Conservation (phyloP, 164 flowering plant species). For the Magnolia sinica region DNA sequence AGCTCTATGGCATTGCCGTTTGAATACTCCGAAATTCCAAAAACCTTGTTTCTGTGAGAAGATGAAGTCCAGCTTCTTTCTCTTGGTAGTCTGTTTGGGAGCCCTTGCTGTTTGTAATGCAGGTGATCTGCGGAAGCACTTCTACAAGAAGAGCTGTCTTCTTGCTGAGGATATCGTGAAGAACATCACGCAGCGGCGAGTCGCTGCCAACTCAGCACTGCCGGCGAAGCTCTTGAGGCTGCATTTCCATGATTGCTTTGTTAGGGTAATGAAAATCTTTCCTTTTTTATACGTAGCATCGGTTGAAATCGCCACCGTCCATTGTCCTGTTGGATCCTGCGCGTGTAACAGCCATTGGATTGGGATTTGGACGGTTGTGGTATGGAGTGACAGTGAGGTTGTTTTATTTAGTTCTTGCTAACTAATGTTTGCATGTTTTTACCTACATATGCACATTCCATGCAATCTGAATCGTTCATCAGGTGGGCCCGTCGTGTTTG, state of each 20-base stretch:
- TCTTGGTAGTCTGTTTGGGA: conserved; percentile 1
- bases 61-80: conserved; percentile 5
- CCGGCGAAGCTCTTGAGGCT: conserved; percentile 48
- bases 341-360: too few relatives aligned
- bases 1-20: neutral
- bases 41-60: neutral
- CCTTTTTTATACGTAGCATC: neutral
- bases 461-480: too few relatives aligned
- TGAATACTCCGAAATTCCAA: neutral
- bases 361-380: too few relatives aligned
- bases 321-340: too few relatives aligned
- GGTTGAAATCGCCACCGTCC: too few relatives aligned
- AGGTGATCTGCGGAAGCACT: conserved; percentile 22
- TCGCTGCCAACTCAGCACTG: conserved; percentile 26
- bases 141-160: conserved; percentile 38
- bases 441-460: too few relatives aligned
- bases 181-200: conserved; percentile 27
- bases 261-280: conserved; percentile 38
- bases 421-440: too few relatives aligned
- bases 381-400: too few relatives aligned
- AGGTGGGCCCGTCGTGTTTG: too few relatives aligned
- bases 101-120: conserved; percentile 11
- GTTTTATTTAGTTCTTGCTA: too few relatives aligned
- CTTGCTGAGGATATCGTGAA: conserved; percentile 34
- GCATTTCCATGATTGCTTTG: conserved; percentile 71